Evolutionary conservation across 257 asterid genomes (phyloP), one percentile per base, ranked within the genome.

Genomic region (Buddleja alternifolia): DNA sequence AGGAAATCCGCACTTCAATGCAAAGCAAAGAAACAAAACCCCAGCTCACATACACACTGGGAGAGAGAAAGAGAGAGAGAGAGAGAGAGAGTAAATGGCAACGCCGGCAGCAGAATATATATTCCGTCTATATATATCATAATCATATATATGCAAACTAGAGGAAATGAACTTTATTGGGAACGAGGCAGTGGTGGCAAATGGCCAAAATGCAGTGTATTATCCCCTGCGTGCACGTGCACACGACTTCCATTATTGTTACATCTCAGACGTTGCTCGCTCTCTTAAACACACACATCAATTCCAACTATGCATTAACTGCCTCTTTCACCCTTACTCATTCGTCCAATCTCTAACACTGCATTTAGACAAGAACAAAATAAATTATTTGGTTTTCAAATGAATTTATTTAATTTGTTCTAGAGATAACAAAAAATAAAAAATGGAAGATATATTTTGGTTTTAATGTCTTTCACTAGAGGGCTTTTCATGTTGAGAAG

Each of bases 171-270:
- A 29, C 23, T 46, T 15, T 23, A 51, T 69, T 36, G 74, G 79
- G 66, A 73, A 73, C 47, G 78, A 47, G 25, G 66, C 32, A 21
- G 71, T 25, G 62, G 71, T 12, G 75, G 16, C n/a, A 5, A 0
- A 55, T 39, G 67, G 48, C 80, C 75, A 69, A 64, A 64, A 25
- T 8, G 34, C 36, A 2, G 37, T 25, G 64, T 71, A 63, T 75
- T 71, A 77, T 80, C 82, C 80, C 70, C 85, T 77, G 83, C 80
- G 59, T 53, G 76, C 85, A 81, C 81, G 85, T 77, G 85, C 77
- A 74, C 76, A 44, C 75, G 74, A 77, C 47, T 67, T 72, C 70
- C 75, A 61, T 67, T 40, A 60, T 67, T 66, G 19, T 50, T 50
- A n/a, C 23, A 15, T 23, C 65, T 53, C 44, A 21, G 21, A n/a